phyloP scores from a whole-genome alignment of 2,329 filamentous ascomycete genomes.

The Sphaceloma murrayae region DNA sequence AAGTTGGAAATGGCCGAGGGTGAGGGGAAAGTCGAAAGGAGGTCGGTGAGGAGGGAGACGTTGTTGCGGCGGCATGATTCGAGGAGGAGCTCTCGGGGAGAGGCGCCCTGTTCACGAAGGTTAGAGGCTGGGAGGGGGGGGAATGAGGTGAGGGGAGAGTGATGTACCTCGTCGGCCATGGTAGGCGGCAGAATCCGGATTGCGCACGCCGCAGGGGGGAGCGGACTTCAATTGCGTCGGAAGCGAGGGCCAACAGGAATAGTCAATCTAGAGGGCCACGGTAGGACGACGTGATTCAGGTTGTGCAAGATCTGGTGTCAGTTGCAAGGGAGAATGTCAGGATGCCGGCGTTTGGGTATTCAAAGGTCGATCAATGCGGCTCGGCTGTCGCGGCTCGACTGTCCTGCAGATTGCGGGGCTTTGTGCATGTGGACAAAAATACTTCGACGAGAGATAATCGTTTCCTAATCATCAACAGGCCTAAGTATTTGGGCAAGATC shows the following conservation, averaged over 20 bases:
- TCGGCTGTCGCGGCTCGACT: slow-evolving; percentile 5
- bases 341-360: slow-evolving; percentile 2
- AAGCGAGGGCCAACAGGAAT: not conserved
- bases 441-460: too few relatives aligned
- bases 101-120: slow-evolving; percentile 50
- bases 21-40: slow-evolving; percentile 50
- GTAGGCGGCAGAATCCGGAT: slow-evolving; percentile 4
- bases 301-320: not conserved
- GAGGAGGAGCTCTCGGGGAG: slow-evolving; percentile 73
- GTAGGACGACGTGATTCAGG: too few relatives aligned
- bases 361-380: slow-evolving; percentile 3
- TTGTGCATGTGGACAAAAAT: too few relatives aligned
- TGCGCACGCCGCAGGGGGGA: too few relatives aligned
- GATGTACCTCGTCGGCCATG: slow-evolving; percentile 20
- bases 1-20: slow-evolving; percentile 59
- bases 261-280: not conserved
- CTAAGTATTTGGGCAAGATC: not conserved
- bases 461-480: not conserved
- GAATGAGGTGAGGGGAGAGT: not conserved
- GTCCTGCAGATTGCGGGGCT: too few relatives aligned
- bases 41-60: slow-evolving; percentile 67
- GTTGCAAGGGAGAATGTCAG: not conserved
- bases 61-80: slow-evolving; percentile 94
- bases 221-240: not conserved
- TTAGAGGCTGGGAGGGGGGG: not conserved